Conservation (phyloP, 768 basidiomycete species). For the Boletales sp. region DNA sequence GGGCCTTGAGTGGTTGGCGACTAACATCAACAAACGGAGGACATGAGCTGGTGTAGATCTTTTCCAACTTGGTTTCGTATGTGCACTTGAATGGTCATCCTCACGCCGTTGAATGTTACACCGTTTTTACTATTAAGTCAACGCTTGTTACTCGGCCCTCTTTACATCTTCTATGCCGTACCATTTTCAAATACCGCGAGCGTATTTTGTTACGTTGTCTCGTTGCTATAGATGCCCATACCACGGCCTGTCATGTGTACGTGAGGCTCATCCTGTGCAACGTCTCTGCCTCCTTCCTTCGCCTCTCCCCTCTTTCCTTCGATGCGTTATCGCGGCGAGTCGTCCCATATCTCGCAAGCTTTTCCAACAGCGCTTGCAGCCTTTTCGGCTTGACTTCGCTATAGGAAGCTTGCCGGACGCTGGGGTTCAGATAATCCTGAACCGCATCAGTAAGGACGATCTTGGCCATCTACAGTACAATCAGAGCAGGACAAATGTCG, state of each 20-base stretch:
- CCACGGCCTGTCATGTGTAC: constrained; percentile 9
- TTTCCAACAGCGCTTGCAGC: constrained; percentile 72
- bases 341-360: constrained; percentile 66
- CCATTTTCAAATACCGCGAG: constrained; percentile 6
- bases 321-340: constrained; percentile 55
- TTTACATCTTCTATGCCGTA: neutral
- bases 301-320: constrained; percentile 65
- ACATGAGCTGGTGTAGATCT: constrained; percentile 44
- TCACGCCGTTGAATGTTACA: constrained; percentile 56
- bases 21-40: constrained; percentile 80
- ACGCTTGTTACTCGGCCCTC: constrained; percentile 27
- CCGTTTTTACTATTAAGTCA: constrained; percentile 37
- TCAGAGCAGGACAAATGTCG: constrained; percentile 1
- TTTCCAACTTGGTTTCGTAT: constrained; percentile 38
- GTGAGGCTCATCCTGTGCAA: constrained; percentile 53
- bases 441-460: constrained; percentile 72
- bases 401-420: constrained; percentile 65
- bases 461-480: constrained; percentile 52
- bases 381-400: constrained; percentile 64
- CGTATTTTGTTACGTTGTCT: neutral
- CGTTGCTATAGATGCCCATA: constrained; percentile 17
- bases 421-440: constrained; percentile 74
- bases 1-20: constrained; percentile 95
- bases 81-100: constrained; percentile 51
- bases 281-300: constrained; percentile 74